Conservation (phyloP, 169 alveolate genomes). For the Besnoitia besnoiti region DNA sequence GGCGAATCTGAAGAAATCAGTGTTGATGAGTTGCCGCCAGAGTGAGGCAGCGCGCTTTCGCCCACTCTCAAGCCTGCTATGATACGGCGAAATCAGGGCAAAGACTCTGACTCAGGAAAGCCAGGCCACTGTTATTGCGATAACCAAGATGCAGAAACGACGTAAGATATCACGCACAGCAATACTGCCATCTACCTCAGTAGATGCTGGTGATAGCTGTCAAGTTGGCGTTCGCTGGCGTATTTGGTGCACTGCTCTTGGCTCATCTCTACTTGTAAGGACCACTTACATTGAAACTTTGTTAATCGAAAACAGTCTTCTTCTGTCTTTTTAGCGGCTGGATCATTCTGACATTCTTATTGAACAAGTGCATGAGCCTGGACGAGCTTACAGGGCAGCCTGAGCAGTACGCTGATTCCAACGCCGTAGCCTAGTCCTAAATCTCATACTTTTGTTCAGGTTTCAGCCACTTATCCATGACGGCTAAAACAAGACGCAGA, state of each 20-base stretch:
- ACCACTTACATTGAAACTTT: too few relatives aligned
- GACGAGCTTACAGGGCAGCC: constrained; percentile 62
- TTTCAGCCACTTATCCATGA: constrained; percentile 14
- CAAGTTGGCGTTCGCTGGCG: constrained; percentile 26
- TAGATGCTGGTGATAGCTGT: constrained; percentile 14
- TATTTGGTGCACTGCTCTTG: constrained; percentile 8
- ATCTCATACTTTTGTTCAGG: background rate
- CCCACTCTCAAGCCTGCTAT: background rate
- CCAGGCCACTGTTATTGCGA: constrained; percentile 21
- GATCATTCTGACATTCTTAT: constrained; percentile 56
- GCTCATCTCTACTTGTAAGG: constrained; percentile 27
- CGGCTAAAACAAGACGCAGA: too few relatives aligned
- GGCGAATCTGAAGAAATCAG: constrained; percentile 60
- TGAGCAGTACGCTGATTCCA: constrained; percentile 47
- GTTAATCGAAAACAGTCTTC: background rate
- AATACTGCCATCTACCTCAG: too few relatives aligned
- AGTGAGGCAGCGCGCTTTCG: constrained; percentile 33
- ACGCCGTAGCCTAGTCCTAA: background rate
- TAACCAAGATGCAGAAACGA: constrained; percentile 60
- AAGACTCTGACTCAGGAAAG: background rate
- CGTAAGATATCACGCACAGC: too few relatives aligned
- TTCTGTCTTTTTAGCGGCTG: constrained; percentile 47
- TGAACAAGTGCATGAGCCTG: constrained; percentile 65
- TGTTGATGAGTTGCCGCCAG: constrained; percentile 59
- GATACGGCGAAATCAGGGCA: background rate